Conservation (phyloP, 192 early-diverging fungal genomes). For the Chytriomyces hyalinus region DNA sequence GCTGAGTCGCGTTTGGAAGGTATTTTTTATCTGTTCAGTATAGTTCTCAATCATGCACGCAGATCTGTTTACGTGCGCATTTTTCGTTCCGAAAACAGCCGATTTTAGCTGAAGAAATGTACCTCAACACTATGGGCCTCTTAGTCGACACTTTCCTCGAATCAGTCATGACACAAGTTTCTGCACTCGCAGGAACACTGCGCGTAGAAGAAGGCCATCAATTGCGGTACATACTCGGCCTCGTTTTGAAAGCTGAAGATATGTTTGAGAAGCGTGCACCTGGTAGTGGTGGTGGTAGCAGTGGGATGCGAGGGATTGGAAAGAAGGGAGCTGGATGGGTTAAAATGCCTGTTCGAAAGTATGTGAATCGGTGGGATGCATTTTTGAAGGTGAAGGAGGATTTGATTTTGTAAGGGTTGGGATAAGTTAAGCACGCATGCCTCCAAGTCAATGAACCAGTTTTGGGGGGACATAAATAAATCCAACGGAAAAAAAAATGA, state of each 20-base stretch:
- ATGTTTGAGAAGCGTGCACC: conserved; percentile 23
- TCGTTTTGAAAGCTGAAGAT: conserved; percentile 35
- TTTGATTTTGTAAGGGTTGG: too few relatives aligned
- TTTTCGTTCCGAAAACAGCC: conserved; percentile 31
- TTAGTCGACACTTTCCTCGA: conserved; percentile 40
- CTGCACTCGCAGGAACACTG: background rate
- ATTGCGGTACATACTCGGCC: conserved; percentile 43
- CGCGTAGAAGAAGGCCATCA: conserved; percentile 35
- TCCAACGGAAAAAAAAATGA: background rate
- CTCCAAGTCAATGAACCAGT: too few relatives aligned
- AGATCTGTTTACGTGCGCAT: conserved; percentile 4
- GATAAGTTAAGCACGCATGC: too few relatives aligned
- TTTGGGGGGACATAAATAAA: too few relatives aligned
- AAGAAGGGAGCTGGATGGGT: too few relatives aligned
- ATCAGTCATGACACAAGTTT: conserved; percentile 27
- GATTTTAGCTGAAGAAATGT: conserved; percentile 38
- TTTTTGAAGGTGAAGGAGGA: too few relatives aligned
- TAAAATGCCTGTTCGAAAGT: too few relatives aligned
- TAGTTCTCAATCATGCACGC: background rate
- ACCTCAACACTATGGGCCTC: conserved; percentile 43
- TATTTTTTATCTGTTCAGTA: conserved; percentile 32
- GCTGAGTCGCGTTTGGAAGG: conserved; percentile 64
- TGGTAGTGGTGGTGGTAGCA: too few relatives aligned
- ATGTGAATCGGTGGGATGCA: too few relatives aligned
- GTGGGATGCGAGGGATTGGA: too few relatives aligned